Evolutionary conservation across 2,329 filamentous ascomycete genomes (phyloP).

Genomic region (Scytalidium lignicola): DNA sequence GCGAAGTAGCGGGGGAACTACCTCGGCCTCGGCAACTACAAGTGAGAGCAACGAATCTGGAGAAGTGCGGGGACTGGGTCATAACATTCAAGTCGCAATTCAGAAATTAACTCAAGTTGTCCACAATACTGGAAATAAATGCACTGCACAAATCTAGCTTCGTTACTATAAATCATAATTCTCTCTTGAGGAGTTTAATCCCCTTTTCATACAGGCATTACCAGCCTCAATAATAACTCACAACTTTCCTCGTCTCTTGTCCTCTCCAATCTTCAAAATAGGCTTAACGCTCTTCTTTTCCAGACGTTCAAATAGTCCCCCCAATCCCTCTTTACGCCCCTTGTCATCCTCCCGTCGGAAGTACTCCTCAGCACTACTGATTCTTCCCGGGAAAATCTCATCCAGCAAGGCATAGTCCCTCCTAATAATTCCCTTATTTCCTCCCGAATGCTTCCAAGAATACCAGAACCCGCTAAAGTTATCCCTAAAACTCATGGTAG

Average conservation of each 20-base stretch:
- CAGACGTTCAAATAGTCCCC: slow-evolving; percentile 29
- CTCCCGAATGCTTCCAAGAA: slow-evolving; percentile 36
- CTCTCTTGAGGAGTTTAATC: too few relatives aligned
- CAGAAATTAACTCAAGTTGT: too few relatives aligned
- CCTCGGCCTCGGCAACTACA: too few relatives aligned
- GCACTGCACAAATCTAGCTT: too few relatives aligned
- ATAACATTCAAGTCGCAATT: too few relatives aligned
- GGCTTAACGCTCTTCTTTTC: slow-evolving; percentile 18
- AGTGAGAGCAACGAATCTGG: too few relatives aligned
- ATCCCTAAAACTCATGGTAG: slow-evolving; percentile 33
- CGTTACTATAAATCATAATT: too few relatives aligned
- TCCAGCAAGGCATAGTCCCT: slow-evolving; percentile 46
- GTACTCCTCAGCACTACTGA: slow-evolving; percentile 44
- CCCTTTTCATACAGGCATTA: too few relatives aligned
- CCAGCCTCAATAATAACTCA: too few relatives aligned
- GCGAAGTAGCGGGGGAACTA: too few relatives aligned
- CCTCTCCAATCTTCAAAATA: slow-evolving; percentile 25
- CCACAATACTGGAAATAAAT: too few relatives aligned
- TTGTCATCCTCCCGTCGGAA: slow-evolving; percentile 37
- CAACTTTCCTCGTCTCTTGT: slow-evolving; percentile 18
- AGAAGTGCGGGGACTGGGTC: too few relatives aligned
- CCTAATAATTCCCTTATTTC: slow-evolving; percentile 35
- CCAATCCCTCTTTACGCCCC: slow-evolving; percentile 20
- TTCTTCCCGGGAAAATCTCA: slow-evolving; percentile 44
- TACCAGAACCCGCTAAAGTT: slow-evolving; percentile 51